Evolutionary conservation across 2,329 filamentous ascomycete genomes (phyloP).

Genomic region (Calonectria pseudoturangicola): DNA sequence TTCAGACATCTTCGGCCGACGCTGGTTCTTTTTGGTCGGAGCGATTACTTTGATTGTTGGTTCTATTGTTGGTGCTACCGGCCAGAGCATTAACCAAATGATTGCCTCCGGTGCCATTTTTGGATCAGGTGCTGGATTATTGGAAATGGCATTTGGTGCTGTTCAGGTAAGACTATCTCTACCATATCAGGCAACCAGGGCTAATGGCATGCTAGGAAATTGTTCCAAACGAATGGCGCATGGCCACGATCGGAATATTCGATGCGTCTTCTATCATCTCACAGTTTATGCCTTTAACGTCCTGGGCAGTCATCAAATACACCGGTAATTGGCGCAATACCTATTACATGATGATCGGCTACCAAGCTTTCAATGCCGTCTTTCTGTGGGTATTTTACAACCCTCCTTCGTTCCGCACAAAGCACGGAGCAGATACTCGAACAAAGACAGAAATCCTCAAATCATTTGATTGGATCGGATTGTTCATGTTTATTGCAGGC

Average conservation of each 20-base stretch:
- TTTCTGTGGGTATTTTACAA: constrained; percentile 37
- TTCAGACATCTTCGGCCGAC: constrained; percentile 63
- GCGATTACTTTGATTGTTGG: constrained; percentile 59
- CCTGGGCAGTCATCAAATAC: constrained; percentile 39
- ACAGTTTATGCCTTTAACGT: constrained; percentile 37
- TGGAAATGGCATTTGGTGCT: constrained; percentile 62
- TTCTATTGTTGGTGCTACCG: constrained; percentile 62
- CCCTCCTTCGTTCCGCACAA: constrained; percentile 28
- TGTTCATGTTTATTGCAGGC: constrained; percentile 31
- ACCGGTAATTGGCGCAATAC: constrained; percentile 38
- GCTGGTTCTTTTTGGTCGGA: constrained; percentile 62
- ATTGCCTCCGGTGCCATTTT: constrained; percentile 63
- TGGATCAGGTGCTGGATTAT: constrained; percentile 62
- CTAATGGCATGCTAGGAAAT: constrained; percentile 54
- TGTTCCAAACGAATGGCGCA: constrained; percentile 61
- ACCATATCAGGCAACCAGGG: neutral
- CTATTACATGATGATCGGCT: constrained; percentile 40
- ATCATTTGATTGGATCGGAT: constrained; percentile 36
- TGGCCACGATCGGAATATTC: constrained; percentile 58
- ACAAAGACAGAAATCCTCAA: constrained; percentile 24
- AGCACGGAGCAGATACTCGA: constrained; percentile 9
- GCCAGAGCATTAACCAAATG: constrained; percentile 62
- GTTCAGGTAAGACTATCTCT: constrained; percentile 40
- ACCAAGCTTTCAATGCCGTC: constrained; percentile 24
- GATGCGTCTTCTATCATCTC: constrained; percentile 39